Percentiles rank a stretch among this genome's conserved stretches.
Evolutionary conservation across 2,329 filamentous ascomycete species (phyloP).

Genomic region (Trichophyton mentagrophytes): DNA sequence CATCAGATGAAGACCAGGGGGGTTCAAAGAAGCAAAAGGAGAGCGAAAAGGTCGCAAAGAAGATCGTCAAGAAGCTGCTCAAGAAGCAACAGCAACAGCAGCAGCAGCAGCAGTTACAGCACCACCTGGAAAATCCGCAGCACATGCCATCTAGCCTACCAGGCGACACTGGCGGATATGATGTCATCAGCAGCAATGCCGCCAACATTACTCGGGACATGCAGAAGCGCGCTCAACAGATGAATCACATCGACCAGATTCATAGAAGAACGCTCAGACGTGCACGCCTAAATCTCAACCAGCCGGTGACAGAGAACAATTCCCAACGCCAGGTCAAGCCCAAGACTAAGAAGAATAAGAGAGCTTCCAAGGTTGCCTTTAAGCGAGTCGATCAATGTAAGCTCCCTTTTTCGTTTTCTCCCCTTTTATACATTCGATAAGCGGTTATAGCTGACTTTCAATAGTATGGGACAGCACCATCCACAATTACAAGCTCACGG

Average conservation of each 20-base stretch:
- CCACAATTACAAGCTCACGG: conserved; percentile 55
- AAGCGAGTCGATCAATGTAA: conserved; percentile 53
- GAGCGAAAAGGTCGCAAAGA: conserved; percentile 23
- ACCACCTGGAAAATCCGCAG: too few relatives aligned
- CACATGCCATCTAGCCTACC: conserved; percentile 15
- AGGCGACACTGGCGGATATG: conserved; percentile 19
- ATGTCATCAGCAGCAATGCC: conserved; percentile 14
- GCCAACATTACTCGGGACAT: not conserved
- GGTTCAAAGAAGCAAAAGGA: conserved; percentile 14
- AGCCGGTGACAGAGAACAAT: not conserved
- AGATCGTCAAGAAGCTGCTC: conserved; percentile 26
- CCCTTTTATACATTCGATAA: not conserved
- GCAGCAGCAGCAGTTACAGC: too few relatives aligned
- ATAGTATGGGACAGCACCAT: conserved; percentile 42
- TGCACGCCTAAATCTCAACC: conserved; percentile 6
- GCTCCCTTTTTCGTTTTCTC: conserved; percentile 8
- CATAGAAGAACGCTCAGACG: not conserved
- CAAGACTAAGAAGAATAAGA: conserved; percentile 33
- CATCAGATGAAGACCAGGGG: conserved; percentile 17
- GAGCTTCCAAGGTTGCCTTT: conserved; percentile 48
- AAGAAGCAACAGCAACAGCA: conserved; percentile 17
- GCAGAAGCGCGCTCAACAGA: conserved; percentile 14
- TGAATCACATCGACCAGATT: not conserved
- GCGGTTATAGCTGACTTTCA: too few relatives aligned
- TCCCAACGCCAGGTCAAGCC: conserved; percentile 19